Evolutionary conservation across 2,329 filamentous ascomycete genomes (phyloP), one percentile per base, ranked within the genome.

Genomic region (Arthrobotrys conoides): DNA sequence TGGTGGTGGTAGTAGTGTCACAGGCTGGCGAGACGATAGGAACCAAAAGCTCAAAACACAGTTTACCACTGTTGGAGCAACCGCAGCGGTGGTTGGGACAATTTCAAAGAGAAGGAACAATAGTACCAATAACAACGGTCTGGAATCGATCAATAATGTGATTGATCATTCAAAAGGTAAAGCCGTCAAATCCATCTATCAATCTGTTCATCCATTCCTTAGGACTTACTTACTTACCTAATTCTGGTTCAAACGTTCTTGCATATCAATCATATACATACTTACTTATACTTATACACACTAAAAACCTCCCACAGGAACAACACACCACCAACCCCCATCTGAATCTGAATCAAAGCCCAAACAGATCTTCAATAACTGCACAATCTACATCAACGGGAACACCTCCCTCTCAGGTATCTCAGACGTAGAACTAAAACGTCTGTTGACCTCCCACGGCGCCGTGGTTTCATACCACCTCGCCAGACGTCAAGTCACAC

Each of bases 371-470:
- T 94, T 97, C 83, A 85, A 88, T 53, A 89, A 90, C 16, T 87
- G 94, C 22, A 90, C 89, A 65, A 88, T 97, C 82, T 96, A 95
- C 85, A 88, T 97, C 84, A 97, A 97, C 84, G 94, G 94, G 78
- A 78, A 78, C 18, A 94, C 92, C 81, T 97, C 93, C 1, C 88
- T 90, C 76, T 94, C 94, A 0, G 84, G 90, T 24, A 88, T 97
- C 79, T 96, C 93, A 14, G 94, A 97, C 84, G 92, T 97, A 85
- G 92, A 89, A 83, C 88, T 97, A 72, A 96, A 96, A 86, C 90
- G 91, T 70, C 84, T 96, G 16, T 88, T 97, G 44, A 89, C 88
- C 4, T 87, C 90, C 71, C 90, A 97, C 83, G 95, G 94, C 20
- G 95, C 90, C 0, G 87, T 85, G 49, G 87, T 93, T 81, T 91